Evolutionary conservation across 768 basidiomycete species (phyloP), one percentile per base, ranked within the genome.

Genomic region (Leccinum boreale): DNA sequence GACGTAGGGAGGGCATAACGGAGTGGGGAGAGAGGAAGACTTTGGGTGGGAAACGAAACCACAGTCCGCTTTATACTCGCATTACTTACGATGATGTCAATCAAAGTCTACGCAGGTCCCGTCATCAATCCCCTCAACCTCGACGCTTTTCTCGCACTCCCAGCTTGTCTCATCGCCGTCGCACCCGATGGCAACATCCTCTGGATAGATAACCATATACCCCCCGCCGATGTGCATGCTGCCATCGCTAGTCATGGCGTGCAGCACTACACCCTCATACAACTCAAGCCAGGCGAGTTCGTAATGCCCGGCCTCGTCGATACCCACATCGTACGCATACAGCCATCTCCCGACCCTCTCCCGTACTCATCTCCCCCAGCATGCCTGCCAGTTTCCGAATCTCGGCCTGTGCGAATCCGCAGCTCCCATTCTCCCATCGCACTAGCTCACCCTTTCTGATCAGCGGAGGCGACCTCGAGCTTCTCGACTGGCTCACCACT

Each of bases 241-340:
- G 74, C 75, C 3, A 70, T 90, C 49, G 75, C 77, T 0, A 70
- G 73, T 46, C 81, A 85, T 59, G 87, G 85, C n/a, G 66, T 75
- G 19, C 47, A 68, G 2, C 4, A 11, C 36, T 61, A 63, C 53
- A 53, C 63, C 36, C 65, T 84, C 5, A 67, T 81, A 9, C 56
- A 56, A n/a, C 67, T 86, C 49, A 71, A 70, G 11, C 70, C 77
- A 3, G 84, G 83, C 15, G 78, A 86, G 61, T 94, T 94, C 67
- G 65, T 96, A 56, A 83, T 92, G 67, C 94, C 94, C 6, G 94
- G 94, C 4, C 85, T 96, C 70, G 77, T 95, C 54, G 94, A 97
- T 77, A 96, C 94, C 29, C 94, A 96, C 73, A 91, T 89, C 33
- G 94, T 94, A 67, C 68, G 87, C 70, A 31, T 15, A 26, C 9